phyloP scores from a whole-genome alignment of 140 eudicot species.

The Ambrosia hybrid region DNA sequence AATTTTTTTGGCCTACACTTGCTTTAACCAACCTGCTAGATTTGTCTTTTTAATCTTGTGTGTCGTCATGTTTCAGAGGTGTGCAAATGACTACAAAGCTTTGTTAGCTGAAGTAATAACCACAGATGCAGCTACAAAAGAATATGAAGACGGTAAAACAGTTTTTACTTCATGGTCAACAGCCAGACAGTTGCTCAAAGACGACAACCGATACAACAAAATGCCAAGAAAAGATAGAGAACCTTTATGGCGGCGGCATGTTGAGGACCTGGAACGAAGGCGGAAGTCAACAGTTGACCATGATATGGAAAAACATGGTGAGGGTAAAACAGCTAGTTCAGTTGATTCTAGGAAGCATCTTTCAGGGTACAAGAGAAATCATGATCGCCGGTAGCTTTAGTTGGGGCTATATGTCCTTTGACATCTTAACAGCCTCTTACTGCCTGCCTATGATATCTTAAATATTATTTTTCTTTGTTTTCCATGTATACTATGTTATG shows the following conservation, averaged over 20 bases:
- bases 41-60: conserved; percentile 3
- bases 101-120: conserved; percentile 73
- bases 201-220: conserved; percentile 68
- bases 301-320: conserved; percentile 47
- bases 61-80: conserved; percentile 48
- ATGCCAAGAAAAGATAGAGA: conserved; percentile 93
- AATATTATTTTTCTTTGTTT: conserved; percentile 1
- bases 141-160: conserved; percentile 80
- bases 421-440: conserved; percentile 13
- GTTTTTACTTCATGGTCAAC: conserved; percentile 88
- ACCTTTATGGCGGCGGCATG: conserved; percentile 82
- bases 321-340: conserved; percentile 36
- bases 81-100: conserved; percentile 60
- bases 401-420: conserved; percentile 1
- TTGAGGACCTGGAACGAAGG: conserved; percentile 68
- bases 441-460: conserved; percentile 15
- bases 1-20: too few species aligned
- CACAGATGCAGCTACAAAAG: conserved; percentile 58
- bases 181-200: conserved; percentile 67
- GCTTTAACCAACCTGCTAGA: neutral
- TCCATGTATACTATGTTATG: conserved; percentile 5
- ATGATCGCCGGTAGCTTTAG: conserved; percentile 38
- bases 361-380: conserved; percentile 49
- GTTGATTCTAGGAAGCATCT: conserved; percentile 49
- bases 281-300: conserved; percentile 41